Conservation (phyloP, 2,329 filamentous ascomycete species). For the Fusarium stilboides region DNA sequence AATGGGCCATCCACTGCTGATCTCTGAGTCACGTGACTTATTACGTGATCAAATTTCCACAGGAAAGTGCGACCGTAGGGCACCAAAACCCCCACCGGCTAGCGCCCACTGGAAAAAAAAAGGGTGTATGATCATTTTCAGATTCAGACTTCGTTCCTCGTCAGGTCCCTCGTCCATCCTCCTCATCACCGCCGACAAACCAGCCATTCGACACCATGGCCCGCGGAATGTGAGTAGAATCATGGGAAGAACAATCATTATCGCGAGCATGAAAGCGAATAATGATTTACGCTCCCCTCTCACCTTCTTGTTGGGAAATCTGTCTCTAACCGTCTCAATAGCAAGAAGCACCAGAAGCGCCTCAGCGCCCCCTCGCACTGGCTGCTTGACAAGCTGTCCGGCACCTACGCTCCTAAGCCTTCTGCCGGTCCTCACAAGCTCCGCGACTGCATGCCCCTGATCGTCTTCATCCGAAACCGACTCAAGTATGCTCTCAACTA, state of each 20-base stretch:
- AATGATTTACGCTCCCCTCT: constrained; percentile 24
- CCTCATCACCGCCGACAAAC: constrained; percentile 57
- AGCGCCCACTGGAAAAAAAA: constrained; percentile 47
- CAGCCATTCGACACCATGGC: constrained; percentile 70
- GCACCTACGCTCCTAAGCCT: constrained; percentile 81
- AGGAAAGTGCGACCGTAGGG: constrained; percentile 51
- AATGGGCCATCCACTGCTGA: too few species aligned
- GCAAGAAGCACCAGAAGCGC: constrained; percentile 99
- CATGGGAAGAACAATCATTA: constrained; percentile 23
- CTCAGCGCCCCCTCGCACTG: constrained; percentile 99
- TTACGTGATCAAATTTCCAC: constrained; percentile 24
- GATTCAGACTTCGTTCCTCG: constrained; percentile 37
- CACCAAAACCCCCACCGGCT: constrained; percentile 52
- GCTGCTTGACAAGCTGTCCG: constrained; percentile 99
- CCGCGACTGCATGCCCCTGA: constrained; percentile 97
- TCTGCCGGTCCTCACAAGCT: constrained; percentile 97
- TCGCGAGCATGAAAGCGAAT: constrained; percentile 6
- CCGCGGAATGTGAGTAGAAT: constrained; percentile 72
- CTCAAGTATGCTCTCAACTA: constrained; percentile 99
- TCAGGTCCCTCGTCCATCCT: constrained; percentile 50
- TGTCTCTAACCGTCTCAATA: constrained; percentile 61
- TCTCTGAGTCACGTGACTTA: neutral
- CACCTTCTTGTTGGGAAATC: constrained; percentile 16
- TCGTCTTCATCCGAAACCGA: constrained; percentile 97
- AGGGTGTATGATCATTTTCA: constrained; percentile 53